A percentile compares a stretch with the other conserved stretches of the same genome.
These are phyloP conservation scores for Lophiotrema nucula DNA, from an alignment of 495 filamentous ascomycete species.

Conservation along the genomic window DNA sequence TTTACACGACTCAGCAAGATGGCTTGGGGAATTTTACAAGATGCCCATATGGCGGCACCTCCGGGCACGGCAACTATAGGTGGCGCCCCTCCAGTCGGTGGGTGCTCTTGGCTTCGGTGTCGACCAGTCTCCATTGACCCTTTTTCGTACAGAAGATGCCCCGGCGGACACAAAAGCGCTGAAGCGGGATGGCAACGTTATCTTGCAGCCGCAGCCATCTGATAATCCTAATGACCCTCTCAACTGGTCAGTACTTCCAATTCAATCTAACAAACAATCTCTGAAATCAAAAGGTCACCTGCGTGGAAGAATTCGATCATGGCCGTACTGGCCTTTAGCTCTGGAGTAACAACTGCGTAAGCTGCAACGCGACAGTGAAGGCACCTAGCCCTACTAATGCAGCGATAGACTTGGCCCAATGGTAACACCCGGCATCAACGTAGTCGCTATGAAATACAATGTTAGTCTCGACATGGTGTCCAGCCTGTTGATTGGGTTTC, in stretches of 20 bases:
- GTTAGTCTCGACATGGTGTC: conserved; percentile 37
- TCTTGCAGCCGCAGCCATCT: conserved; percentile 89
- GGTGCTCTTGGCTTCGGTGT: no score
- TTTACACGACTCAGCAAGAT: conserved; percentile 1
- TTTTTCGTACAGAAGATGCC: conserved; percentile 12
- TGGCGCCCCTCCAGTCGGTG: conserved; percentile 5
- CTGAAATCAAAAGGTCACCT: conserved; percentile 15
- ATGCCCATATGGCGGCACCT: conserved; percentile 22
- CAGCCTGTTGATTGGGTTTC: conserved; percentile 40
- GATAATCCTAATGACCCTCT: conserved; percentile 87
- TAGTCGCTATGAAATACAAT: conserved; percentile 35
- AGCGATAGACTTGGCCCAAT: conserved; percentile 57
- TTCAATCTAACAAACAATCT: neutral
- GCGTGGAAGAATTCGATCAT: conserved; percentile 31
- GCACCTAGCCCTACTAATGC: neutral
- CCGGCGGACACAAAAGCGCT: conserved; percentile 4
- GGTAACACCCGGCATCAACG: conserved; percentile 57
- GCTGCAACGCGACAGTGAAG: neutral
- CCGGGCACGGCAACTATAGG: conserved; percentile 29
- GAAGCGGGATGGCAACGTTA: conserved; percentile 71
- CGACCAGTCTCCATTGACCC: no score
- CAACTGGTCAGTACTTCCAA: conserved; percentile 65
- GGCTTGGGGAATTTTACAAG: conserved; percentile 29
- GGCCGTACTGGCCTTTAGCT: conserved; percentile 30
- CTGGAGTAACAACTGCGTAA: conserved; percentile 29